Conservation (phyloP, 805 yeast genomes). For the Wickerhamomyces bovis region DNA sequence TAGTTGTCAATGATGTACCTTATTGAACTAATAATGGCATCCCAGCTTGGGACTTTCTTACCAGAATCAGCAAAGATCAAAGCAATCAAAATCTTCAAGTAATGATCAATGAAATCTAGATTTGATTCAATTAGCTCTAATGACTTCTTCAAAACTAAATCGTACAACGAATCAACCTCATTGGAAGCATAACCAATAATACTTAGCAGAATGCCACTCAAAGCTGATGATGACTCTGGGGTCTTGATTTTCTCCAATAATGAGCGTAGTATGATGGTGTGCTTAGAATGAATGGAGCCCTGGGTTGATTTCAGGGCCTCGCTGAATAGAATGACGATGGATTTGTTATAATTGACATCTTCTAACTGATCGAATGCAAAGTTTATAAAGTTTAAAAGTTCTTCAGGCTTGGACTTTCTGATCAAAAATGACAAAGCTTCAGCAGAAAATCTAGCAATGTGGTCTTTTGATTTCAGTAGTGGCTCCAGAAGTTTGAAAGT, state of each 20-base stretch:
- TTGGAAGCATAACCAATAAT: slow-evolving; percentile 46
- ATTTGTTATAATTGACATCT: slow-evolving; percentile 44
- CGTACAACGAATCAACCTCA: slow-evolving; percentile 43
- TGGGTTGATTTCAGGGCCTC: slow-evolving; percentile 72
- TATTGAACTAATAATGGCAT: slow-evolving; percentile 19
- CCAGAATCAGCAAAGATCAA: slow-evolving; percentile 68
- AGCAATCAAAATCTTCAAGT: slow-evolving; percentile 35
- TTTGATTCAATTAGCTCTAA: slow-evolving; percentile 11
- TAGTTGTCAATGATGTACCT: slow-evolving; percentile 5
- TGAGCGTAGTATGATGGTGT: slow-evolving; percentile 42
- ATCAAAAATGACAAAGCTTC: slow-evolving; percentile 84
- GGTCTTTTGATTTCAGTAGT: slow-evolving; percentile 55
- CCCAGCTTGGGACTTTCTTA: slow-evolving; percentile 53
- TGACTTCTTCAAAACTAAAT: slow-evolving; percentile 23
- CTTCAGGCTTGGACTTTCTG: slow-evolving; percentile 52
- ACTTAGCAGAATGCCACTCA: slow-evolving; percentile 53
- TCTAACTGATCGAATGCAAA: slow-evolving; percentile 34
- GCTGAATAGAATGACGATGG: slow-evolving; percentile 56
- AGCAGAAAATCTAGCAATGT: slow-evolving; percentile 76
- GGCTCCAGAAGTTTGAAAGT: slow-evolving; percentile 66
- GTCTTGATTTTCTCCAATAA: slow-evolving; percentile 30
- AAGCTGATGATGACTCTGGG: slow-evolving; percentile 32
- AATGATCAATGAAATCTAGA: slow-evolving; percentile 10
- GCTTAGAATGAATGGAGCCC: slow-evolving; percentile 69
- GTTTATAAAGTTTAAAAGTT: slow-evolving; percentile 41